phyloP scores from a whole-genome alignment of 164 flowering plant genomes.

The Liquidambar formosana region DNA sequence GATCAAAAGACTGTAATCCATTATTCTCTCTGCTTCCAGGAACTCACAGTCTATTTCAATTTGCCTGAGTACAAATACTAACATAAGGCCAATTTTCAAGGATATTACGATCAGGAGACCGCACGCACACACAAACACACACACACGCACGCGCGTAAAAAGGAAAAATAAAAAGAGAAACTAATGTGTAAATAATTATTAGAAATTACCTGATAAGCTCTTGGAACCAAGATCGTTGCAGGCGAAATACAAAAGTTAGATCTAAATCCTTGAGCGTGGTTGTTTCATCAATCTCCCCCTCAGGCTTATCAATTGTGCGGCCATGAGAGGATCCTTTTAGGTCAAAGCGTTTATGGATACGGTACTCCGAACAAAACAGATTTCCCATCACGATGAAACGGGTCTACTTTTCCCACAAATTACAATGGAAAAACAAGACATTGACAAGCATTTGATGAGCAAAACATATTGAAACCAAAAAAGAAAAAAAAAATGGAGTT shows the following conservation, averaged over 20 bases:
- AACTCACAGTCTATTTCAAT: conserved; percentile 80
- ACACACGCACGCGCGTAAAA: no score
- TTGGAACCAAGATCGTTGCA: conserved; percentile 57
- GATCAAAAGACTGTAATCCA: conserved; percentile 92
- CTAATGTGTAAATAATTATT: background rate
- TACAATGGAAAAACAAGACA: background rate
- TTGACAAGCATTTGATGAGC: background rate
- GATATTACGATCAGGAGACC: background rate
- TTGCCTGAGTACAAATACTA: conserved; percentile 47
- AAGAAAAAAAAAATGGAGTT: background rate
- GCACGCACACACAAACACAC: no score
- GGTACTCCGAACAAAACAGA: conserved; percentile 77
- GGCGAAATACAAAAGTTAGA: conserved; percentile 73
- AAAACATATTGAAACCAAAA: background rate
- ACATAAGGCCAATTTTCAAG: background rate
- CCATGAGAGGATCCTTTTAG: conserved; percentile 95
- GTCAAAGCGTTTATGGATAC: conserved; percentile 80
- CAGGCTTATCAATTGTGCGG: conserved; percentile 67
- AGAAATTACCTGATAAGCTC: conserved; percentile 63
- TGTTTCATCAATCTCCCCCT: conserved; percentile 75
- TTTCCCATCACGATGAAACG: conserved; percentile 90
- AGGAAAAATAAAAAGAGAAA: background rate
- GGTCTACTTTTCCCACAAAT: conserved; percentile 41
- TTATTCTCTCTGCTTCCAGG: conserved; percentile 81
- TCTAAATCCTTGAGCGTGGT: conserved; percentile 88